Percentiles rank a stretch among this genome's conserved stretches.
Evolutionary conservation across 306 rosid genomes (phyloP).

Genomic region (Carpinus fangiana): DNA sequence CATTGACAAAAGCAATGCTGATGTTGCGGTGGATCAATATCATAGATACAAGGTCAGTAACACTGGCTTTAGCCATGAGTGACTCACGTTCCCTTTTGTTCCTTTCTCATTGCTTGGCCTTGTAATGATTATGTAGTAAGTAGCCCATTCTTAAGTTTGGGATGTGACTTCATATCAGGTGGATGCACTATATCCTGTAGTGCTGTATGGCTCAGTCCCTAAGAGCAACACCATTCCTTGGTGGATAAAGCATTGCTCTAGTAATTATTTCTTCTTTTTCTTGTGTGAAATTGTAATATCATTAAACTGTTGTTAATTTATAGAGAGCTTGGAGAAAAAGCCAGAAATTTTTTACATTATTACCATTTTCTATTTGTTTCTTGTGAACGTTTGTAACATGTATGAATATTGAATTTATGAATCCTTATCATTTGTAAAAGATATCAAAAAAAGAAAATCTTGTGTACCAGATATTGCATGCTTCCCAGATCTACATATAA

Average conservation of each 20-base stretch:
- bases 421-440: background rate
- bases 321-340: background rate
- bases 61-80: conserved; percentile 3
- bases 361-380: background rate
- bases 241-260: background rate
- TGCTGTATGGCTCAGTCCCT: background rate
- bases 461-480: background rate
- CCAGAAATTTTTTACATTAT: background rate
- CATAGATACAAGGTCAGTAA: conserved; percentile 75
- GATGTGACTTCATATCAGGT: too few relatives aligned
- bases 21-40: conserved; percentile 89
- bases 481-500: background rate
- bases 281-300: background rate
- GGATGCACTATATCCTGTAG: background rate
- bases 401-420: background rate
- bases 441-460: background rate
- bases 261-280: background rate
- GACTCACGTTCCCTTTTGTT: conserved; percentile 4
- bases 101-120: conserved; percentile 5
- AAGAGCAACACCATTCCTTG: background rate
- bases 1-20: conserved; percentile 75
- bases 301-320: background rate
- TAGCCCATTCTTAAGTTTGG: background rate
- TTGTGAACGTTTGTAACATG: background rate
- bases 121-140: background rate